Percentiles rank a stretch among this genome's conserved stretches.
Evolutionary conservation across 345 rosid genomes (phyloP).

Genomic region (Citropsis articulata): DNA sequence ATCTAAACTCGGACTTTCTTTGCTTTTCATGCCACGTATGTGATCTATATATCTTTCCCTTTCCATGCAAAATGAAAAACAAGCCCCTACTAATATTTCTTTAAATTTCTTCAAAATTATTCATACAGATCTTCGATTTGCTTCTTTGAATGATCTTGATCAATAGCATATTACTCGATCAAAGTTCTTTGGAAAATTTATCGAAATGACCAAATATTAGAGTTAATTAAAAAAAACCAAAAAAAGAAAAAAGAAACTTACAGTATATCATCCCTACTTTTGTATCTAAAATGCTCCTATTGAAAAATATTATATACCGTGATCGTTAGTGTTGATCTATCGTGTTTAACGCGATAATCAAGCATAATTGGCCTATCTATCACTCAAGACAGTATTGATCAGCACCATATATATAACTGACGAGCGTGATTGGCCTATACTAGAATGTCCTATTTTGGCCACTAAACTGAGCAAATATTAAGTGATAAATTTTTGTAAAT

Average conservation of each 20-base stretch:
- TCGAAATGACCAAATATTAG: too few species aligned
- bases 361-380: too few species aligned
- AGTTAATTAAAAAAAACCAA: background rate
- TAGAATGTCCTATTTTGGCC: background rate
- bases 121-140: background rate
- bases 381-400: too few species aligned
- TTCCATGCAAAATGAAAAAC: slow-evolving; percentile 27
- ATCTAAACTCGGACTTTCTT: slow-evolving; percentile 65
- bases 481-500: background rate
- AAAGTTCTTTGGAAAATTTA: background rate
- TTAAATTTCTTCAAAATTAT: too few species aligned
- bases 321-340: too few species aligned
- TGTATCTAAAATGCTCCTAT: too few species aligned
- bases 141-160: slow-evolving; percentile 2
- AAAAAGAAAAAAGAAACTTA: background rate
- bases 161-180: background rate
- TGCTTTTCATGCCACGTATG: slow-evolving; percentile 43
- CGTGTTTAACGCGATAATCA: too few species aligned
- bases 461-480: background rate
- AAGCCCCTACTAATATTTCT: background rate
- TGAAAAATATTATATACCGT: too few species aligned
- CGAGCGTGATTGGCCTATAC: too few species aligned
- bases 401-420: too few species aligned
- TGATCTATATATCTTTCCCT: slow-evolving; percentile 16
- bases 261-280: too few species aligned